Evolutionary conservation across 164 flowering plant genomes (phyloP).

Genomic region (Sextonia rubra): DNA sequence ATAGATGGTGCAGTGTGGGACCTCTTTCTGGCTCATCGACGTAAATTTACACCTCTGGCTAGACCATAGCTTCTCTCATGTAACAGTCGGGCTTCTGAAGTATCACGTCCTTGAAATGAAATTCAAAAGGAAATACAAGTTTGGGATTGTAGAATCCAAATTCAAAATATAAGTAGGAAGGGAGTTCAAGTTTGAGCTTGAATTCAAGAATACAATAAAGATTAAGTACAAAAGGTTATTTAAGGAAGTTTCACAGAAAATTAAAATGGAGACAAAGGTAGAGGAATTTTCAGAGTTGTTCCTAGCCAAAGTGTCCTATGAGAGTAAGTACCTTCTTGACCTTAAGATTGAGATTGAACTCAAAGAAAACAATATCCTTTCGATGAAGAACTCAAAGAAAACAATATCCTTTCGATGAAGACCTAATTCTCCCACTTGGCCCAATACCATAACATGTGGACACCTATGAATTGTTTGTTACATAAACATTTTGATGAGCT

Average conservation of each 20-base stretch:
- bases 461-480: too few relatives aligned
- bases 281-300: conserved; percentile 15
- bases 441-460: too few relatives aligned
- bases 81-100: conserved; percentile 30
- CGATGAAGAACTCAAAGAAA: conserved; percentile 32
- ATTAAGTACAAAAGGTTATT: conserved; percentile 36
- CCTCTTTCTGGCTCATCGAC: conserved; percentile 72
- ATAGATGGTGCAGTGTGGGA: conserved; percentile 44
- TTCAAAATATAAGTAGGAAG: conserved; percentile 41
- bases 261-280: conserved; percentile 27
- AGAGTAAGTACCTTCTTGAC: conserved; percentile 37
- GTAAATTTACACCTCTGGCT: conserved; percentile 88
- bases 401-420: too few relatives aligned
- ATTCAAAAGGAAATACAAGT: conserved; percentile 18
- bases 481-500: too few relatives aligned
- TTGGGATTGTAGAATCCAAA: conserved; percentile 42
- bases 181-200: conserved; percentile 20
- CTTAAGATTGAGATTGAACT: conserved; percentile 32
- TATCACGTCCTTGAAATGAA: conserved; percentile 15
- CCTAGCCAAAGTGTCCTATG: conserved; percentile 11
- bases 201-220: conserved; percentile 38
- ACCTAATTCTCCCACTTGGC: conserved; percentile 46
- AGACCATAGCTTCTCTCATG: conserved; percentile 28
- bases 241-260: conserved; percentile 44
- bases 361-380: conserved; percentile 23